A percentile compares a stretch with the other conserved stretches of the same genome.
phyloP scores from a whole-genome alignment of 1,284 basidiomycete species.

The Trichosporon inkin region DNA sequence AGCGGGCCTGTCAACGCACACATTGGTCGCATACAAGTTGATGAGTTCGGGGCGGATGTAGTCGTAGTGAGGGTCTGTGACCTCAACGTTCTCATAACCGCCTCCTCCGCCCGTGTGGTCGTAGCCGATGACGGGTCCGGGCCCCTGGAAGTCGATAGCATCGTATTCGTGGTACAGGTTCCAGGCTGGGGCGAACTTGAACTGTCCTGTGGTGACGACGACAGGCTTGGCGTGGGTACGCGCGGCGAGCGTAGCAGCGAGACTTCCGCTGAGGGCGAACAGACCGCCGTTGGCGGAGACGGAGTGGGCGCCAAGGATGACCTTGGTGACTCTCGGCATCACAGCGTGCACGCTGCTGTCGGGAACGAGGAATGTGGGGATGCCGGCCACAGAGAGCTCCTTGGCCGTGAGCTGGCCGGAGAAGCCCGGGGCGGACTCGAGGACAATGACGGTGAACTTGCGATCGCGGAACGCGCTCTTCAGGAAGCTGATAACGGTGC shows the following conservation, averaged over 20 bases:
- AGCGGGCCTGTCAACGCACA: slow-evolving; percentile 59
- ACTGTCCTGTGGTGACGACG: slow-evolving; percentile 90
- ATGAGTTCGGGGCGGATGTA: slow-evolving; percentile 88
- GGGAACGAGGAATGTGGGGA: slow-evolving; percentile 90
- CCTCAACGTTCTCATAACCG: slow-evolving; percentile 80
- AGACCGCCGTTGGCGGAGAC: slow-evolving; percentile 95
- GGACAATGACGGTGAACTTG: slow-evolving; percentile 94
- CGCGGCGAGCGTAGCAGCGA: slow-evolving; percentile 83
- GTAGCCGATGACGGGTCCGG: slow-evolving; percentile 68
- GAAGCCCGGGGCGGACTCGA: slow-evolving; percentile 89
- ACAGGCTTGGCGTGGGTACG: slow-evolving; percentile 87
- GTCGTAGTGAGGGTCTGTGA: slow-evolving; percentile 88
- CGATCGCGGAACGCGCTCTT: slow-evolving; percentile 83
- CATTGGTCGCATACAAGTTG: slow-evolving; percentile 92
- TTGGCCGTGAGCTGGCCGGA: slow-evolving; percentile 80
- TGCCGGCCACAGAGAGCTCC: slow-evolving; percentile 68
- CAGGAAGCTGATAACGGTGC: slow-evolving; percentile 89
- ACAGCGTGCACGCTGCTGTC: slow-evolving; percentile 92
- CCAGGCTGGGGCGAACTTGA: slow-evolving; percentile 93
- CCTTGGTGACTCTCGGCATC: slow-evolving; percentile 95
- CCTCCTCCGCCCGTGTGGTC: slow-evolving; percentile 61
- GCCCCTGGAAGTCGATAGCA: slow-evolving; percentile 81
- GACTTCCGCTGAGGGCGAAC: slow-evolving; percentile 79
- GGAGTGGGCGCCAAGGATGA: slow-evolving; percentile 86
- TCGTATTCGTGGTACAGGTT: slow-evolving; percentile 83